A percentile compares a stretch with the other conserved stretches of the same genome.
phyloP scores from a whole-genome alignment of 2,329 filamentous ascomycete genomes.

The Myriosclerotinia scirpicola region DNA sequence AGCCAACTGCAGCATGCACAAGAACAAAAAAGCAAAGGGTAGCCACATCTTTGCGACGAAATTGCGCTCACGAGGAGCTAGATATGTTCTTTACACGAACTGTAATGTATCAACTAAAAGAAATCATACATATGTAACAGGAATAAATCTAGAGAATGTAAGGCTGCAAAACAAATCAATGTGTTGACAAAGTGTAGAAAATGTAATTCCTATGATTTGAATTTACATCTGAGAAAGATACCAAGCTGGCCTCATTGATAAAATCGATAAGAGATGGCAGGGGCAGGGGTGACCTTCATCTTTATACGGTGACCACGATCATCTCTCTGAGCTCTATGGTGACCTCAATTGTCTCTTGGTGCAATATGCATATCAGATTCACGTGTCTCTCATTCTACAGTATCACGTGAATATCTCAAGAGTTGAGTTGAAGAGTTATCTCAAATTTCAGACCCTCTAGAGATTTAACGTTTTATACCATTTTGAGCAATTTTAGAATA shows the following conservation, averaged over 20 bases:
- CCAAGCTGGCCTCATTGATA: conserved; percentile 26
- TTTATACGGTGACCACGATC: too few relatives aligned
- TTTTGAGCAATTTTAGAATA: too few relatives aligned
- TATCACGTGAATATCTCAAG: too few relatives aligned
- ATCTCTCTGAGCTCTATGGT: too few relatives aligned
- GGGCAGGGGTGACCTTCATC: neutral
- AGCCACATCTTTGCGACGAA: conserved; percentile 49
- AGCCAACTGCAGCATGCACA: conserved; percentile 55
- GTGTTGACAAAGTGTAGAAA: conserved; percentile 12
- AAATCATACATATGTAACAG: conserved; percentile 11
- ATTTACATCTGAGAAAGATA: conserved; percentile 22
- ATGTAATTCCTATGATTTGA: neutral
- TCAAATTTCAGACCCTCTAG: too few relatives aligned
- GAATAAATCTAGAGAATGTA: conserved; percentile 4
- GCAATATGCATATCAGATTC: too few relatives aligned
- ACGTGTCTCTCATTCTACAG: too few relatives aligned
- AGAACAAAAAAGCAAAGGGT: conserved; percentile 53
- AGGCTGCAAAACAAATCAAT: conserved; percentile 13
- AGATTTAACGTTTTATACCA: too few relatives aligned
- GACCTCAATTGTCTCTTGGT: too few relatives aligned
- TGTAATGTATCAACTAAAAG: conserved; percentile 5
- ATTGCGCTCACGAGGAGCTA: conserved; percentile 29
- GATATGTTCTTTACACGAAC: conserved; percentile 16
- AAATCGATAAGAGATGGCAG: conserved; percentile 18
- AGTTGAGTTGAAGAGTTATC: too few relatives aligned